A percentile compares a stretch with the other conserved stretches of the same genome.
phyloP scores from a whole-genome alignment of 192 early-diverging fungal genomes.

The Powellomyces hirtus region DNA sequence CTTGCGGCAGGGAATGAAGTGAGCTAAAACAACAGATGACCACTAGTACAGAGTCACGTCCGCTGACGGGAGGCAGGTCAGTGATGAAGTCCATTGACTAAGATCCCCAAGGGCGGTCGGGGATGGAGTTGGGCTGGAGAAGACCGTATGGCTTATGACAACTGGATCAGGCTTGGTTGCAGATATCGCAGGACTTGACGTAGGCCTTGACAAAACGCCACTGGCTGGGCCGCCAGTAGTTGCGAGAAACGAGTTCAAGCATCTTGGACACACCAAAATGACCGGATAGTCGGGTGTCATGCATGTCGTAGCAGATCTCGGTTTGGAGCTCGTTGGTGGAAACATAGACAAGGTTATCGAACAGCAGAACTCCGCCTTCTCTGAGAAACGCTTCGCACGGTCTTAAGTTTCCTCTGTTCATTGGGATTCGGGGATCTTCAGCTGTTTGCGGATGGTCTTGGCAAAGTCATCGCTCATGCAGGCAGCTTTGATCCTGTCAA shows the following conservation, averaged over 20 bases:
- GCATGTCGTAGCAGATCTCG: not conserved
- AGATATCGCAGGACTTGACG: not conserved
- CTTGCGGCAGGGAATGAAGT: not conserved
- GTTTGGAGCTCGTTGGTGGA: not conserved
- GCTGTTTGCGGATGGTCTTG: not conserved
- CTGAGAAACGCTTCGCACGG: not conserved
- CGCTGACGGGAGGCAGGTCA: too few species aligned
- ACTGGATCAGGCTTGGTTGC: not conserved
- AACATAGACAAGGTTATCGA: not conserved
- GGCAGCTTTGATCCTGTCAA: not conserved
- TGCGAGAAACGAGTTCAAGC: not conserved
- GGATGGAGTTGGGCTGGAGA: not conserved
- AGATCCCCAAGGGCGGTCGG: not conserved
- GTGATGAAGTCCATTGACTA: not conserved
- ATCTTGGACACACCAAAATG: not conserved
- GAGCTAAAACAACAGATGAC: not conserved
- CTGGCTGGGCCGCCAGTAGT: not conserved
- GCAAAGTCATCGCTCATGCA: not conserved
- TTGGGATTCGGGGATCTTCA: not conserved
- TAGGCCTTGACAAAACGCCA: not conserved
- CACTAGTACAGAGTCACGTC: too few species aligned
- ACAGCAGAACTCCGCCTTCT: not conserved
- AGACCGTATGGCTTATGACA: not conserved
- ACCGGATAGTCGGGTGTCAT: not conserved
- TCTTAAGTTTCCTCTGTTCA: not conserved